phyloP scores from a whole-genome alignment of 495 filamentous ascomycete species.

The Cenococcum geophilum region DNA sequence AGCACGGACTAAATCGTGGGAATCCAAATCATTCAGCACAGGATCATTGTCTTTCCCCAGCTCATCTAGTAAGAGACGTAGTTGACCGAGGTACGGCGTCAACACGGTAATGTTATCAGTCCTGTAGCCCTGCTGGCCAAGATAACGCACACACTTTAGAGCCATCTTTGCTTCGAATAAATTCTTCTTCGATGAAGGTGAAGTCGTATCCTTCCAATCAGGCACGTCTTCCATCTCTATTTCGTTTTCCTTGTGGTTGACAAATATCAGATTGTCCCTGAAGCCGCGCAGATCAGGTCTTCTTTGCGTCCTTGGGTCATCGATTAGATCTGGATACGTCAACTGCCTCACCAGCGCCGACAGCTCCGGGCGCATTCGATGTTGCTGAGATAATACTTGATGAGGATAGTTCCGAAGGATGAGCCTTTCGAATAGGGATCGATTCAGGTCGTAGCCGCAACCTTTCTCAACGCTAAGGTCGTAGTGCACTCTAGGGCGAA shows the following conservation, averaged over 20 bases:
- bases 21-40: slow-evolving; percentile 64
- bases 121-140: slow-evolving; percentile 71
- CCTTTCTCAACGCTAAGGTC: slow-evolving; percentile 60
- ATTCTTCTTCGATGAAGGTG: slow-evolving; percentile 65
- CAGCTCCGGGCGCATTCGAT: slow-evolving; percentile 67
- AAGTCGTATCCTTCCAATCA: too few relatives aligned
- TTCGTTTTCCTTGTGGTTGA: too few relatives aligned
- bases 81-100: slow-evolving; percentile 57
- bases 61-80: slow-evolving; percentile 50
- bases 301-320: slow-evolving; percentile 47
- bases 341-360: slow-evolving; percentile 53
- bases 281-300: slow-evolving; percentile 54
- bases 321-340: slow-evolving; percentile 61
- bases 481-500: slow-evolving; percentile 66
- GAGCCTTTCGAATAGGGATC: slow-evolving; percentile 67
- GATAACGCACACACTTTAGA: slow-evolving; percentile 60
- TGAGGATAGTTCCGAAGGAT: slow-evolving; percentile 51
- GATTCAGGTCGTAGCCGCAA: slow-evolving; percentile 62
- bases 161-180: slow-evolving; percentile 62
- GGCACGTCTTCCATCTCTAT: too few relatives aligned
- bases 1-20: slow-evolving; percentile 57
- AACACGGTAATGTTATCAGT: slow-evolving; percentile 61
- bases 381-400: slow-evolving; percentile 54
- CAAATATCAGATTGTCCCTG: slow-evolving; percentile 56
- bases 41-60: slow-evolving; percentile 55